Percentiles rank a stretch among this genome's conserved stretches.
Evolutionary conservation across 345 rosid species (phyloP).

Genomic region (Camelina laxa): DNA sequence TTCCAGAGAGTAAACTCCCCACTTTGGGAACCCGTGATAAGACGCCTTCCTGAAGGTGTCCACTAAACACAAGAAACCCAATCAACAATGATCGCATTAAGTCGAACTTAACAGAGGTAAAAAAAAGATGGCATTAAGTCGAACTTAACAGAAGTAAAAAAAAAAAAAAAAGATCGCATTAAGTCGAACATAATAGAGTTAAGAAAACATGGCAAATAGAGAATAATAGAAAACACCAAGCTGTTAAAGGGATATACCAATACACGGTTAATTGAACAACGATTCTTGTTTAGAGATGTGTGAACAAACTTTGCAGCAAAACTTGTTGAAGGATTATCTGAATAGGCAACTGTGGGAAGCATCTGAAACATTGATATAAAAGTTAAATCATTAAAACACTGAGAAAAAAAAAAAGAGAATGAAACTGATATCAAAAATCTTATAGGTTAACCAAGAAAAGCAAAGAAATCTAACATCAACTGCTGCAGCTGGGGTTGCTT

Average conservation of each 20-base stretch:
- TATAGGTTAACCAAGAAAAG: constrained; percentile 24
- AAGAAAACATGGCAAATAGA: constrained; percentile 9
- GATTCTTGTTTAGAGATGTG: constrained; percentile 90
- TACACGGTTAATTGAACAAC: constrained; percentile 91
- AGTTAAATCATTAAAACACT: constrained; percentile 12
- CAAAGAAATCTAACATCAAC: constrained; percentile 66
- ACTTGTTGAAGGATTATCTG: constrained; percentile 96
- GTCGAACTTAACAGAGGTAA: neutral
- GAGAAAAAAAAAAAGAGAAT: constrained; percentile 9
- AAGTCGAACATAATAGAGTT: too few species aligned
- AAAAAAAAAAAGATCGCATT: neutral
- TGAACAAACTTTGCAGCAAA: constrained; percentile 97
- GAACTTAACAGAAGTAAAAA: neutral
- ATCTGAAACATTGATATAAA: constrained; percentile 57
- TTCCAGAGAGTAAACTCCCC: constrained; percentile 99
- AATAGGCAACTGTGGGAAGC: constrained; percentile 85
- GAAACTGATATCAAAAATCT: constrained; percentile 21
- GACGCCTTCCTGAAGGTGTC: constrained; percentile 97
- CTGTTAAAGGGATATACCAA: constrained; percentile 57
- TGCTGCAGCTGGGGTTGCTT: constrained; percentile 91
- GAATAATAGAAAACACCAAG: constrained; percentile 1
- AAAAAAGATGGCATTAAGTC: neutral
- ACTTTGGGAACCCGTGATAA: constrained; percentile 94
- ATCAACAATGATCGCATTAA: constrained; percentile 38
- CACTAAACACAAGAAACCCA: constrained; percentile 58